Base-by-base conservation (phyloP, 129 eudicot species). In the Cynara cardunculus region DNA sequence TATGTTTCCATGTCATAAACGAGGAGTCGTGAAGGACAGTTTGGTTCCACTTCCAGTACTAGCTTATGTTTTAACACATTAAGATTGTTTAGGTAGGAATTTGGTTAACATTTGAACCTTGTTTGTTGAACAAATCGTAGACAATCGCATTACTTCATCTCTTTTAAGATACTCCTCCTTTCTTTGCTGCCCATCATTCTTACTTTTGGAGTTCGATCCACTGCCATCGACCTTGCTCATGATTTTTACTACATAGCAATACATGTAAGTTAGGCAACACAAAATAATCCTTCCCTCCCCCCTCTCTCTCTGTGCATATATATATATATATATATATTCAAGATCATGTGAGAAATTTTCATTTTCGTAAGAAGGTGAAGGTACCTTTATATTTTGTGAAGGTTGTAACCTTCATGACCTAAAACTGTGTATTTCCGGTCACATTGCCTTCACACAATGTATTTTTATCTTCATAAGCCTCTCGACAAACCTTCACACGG, bases 111-210 rank as follows among this genome's bases (percentile, higher is more conserved):
- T 31, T n/a, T 27, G 18, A 65, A 88, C 91, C 91, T 88, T 82
- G 49, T 85, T 64, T 16, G 18, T 69, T 73, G 67, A 44, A 49
- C 88, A 89, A 22, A 78, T 80, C 27, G 68, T 62, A 18, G 62
- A 71, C 41, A 89, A 73, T 59, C 70, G 73, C 66, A 66, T 31
- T 73, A 82, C 83, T n/a, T 86, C 87, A 13, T 25, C 82, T 25
- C 81, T 74, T 75, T 86, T 82, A 41, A 44, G 76, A 73, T 89
- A 89, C 76, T 86, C 80, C 7, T 86, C 87, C 78, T 74, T 82
- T 56, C 77, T 89, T 19, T 73, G 22, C 19, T 76, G 76, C 82
- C 85, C 92, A 67, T 86, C 88, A 25, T 80, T 81, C 77, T 82
- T 86, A 72, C 56, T 72, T 78, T 68, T 82, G 31, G 78, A 32